Evolutionary conservation across 257 asterid genomes (phyloP), one percentile per base, ranked within the genome.

Genomic region (Salvia splendens): DNA sequence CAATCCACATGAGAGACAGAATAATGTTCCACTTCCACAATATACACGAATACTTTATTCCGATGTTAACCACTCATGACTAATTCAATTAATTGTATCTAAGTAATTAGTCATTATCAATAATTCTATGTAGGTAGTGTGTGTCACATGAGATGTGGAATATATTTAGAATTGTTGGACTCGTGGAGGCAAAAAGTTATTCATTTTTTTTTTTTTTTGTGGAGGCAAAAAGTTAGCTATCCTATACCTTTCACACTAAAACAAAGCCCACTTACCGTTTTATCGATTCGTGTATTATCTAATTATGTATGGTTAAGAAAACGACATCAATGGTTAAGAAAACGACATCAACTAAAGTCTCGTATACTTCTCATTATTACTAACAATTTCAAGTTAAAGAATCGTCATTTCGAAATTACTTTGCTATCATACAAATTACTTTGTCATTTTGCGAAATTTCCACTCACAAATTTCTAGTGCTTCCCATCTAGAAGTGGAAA

Each of bases 201-300:
- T 24, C 3, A 24, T 24, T 24, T 24, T 1, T 24, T 24, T 24
- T 24, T 24, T 24, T 24, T 24, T 24, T 24, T 24, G 30, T 59
- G 38, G 68, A 65, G 60, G 68, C 64, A 67, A 24, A 58, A 66
- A 30, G 52, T 49, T 65, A 40, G 51, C 47, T 32, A 67, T 15
- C 49, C 33, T 12, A 65, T 15, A 59, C 69, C 78, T 51, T 67
- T 73, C 60, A 42, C 57, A 67, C 42, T 67, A 60, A 65, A 67
- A 67, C 65, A 60, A 73, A 30, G 10, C 16, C 43, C 69, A 58
- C 50, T 67, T 12, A 43, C 58, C 42, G 40, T 47, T 45, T 46
- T 45, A 43, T 30, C 9, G 62, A 7, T 70, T 9, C n/a, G 53
- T 33, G 45, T 33, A 15, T 42, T 45, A 17, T 48, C 30, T 24